These are phyloP conservation scores for Linderina pennispora DNA, from an alignment of 192 early-diverging fungal species.

Conservation along the genomic window DNA sequence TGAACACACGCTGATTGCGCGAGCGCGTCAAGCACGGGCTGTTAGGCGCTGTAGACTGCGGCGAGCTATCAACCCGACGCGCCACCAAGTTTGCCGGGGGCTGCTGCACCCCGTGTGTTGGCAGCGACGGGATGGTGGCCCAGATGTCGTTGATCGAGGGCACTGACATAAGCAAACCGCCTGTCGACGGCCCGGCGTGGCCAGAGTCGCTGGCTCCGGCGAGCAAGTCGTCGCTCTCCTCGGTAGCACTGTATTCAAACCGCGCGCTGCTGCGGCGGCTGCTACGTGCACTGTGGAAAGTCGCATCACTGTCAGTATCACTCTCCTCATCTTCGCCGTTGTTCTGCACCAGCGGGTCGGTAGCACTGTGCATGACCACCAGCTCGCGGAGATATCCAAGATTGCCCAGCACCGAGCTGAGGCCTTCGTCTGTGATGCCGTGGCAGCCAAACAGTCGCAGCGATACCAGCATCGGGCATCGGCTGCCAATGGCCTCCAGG, in stretches of 20 bases:
- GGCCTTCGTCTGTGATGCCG: slow-evolving; percentile 39
- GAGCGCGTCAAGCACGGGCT: slow-evolving; percentile 17
- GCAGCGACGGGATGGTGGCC: slow-evolving; percentile 35
- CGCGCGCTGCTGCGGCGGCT: too few relatives aligned
- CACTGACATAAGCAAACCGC: slow-evolving; percentile 7
- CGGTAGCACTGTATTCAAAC: slow-evolving; percentile 4
- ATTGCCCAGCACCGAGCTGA: slow-evolving; percentile 40
- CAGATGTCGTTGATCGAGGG: slow-evolving; percentile 31
- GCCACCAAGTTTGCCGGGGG: too few relatives aligned
- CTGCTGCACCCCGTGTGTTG: slow-evolving; percentile 1
- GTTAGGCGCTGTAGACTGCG: slow-evolving; percentile 23
- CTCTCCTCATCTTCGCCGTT: not conserved
- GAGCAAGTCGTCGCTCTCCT: not conserved
- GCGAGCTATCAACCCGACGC: slow-evolving; percentile 3
- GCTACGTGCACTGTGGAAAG: too few relatives aligned
- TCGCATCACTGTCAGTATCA: too few relatives aligned
- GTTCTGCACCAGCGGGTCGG: slow-evolving; percentile 8
- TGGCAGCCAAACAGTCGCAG: slow-evolving; percentile 45
- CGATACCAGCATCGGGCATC: slow-evolving; percentile 38
- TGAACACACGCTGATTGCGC: slow-evolving; percentile 24
- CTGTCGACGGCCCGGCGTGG: not conserved
- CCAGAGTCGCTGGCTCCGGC: not conserved
- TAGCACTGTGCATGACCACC: slow-evolving; percentile 42
- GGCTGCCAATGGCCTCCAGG: slow-evolving; percentile 35
- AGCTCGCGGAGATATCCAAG: slow-evolving; percentile 43